Conservation (phyloP, 2,329 filamentous ascomycete species). For the Trichoderma citrinoviride region DNA sequence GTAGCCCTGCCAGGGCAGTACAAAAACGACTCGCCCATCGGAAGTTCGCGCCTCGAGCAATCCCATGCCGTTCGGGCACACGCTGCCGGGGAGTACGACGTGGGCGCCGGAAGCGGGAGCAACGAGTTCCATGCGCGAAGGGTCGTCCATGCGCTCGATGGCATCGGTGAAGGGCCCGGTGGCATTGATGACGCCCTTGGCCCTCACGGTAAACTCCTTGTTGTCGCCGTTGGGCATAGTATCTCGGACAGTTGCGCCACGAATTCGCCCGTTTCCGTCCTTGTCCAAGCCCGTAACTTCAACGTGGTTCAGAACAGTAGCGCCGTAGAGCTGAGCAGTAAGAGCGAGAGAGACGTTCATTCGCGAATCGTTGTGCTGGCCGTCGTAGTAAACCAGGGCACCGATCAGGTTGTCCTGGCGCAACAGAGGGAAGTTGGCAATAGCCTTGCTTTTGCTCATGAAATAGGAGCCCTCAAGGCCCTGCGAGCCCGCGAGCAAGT, state of each 20-base stretch:
- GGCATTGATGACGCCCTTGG: conserved; percentile 80
- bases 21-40: conserved; percentile 85
- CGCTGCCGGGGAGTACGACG: conserved; percentile 75
- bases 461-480: conserved; percentile 84
- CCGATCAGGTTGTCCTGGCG: conserved; percentile 71
- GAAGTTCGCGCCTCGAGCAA: conserved; percentile 78
- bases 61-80: conserved; percentile 76
- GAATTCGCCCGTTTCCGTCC: conserved; percentile 65
- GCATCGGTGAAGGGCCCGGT: conserved; percentile 80
- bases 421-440: conserved; percentile 76
- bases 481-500: conserved; percentile 75
- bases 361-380: conserved; percentile 81
- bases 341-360: conserved; percentile 84
- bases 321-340: conserved; percentile 76
- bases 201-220: conserved; percentile 66
- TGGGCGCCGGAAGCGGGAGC: conserved; percentile 81
- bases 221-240: conserved; percentile 57
- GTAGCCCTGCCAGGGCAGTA: conserved; percentile 82
- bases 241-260: conserved; percentile 56
- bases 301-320: conserved; percentile 76
- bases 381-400: conserved; percentile 82
- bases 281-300: conserved; percentile 74
- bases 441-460: conserved; percentile 70
- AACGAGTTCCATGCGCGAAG: conserved; percentile 66
- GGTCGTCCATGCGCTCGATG: conserved; percentile 77